Evolutionary conservation across 2,329 filamentous ascomycete species (phyloP), one percentile per base, ranked within the genome.

Genomic region (Thermothelomyces thermophilus): DNA sequence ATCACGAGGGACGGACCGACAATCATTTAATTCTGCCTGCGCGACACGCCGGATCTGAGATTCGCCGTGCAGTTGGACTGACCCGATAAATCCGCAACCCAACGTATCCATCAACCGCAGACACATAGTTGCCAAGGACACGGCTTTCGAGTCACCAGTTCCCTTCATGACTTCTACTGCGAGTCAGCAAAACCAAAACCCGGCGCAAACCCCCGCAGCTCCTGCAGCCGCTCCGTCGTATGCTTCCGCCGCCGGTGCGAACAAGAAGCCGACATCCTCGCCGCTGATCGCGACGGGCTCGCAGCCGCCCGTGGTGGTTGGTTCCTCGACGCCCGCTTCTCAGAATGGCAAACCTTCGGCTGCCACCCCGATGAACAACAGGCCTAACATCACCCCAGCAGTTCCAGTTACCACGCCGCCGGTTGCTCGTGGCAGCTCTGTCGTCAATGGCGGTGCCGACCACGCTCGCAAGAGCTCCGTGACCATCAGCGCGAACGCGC

Each of bases 401-500:
- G 75, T 86, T 59, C 66, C 69, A 51, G 69, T 77, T 55, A 69
- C 73, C 60, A 74, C 75, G 66, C 72, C 73, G 58, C 76, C 83
- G 58, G 80, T 86, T 60, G 79, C 76, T 56, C 80, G 81, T 68
- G 78, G 79, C 68, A 80, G 74, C 63, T 70, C 74, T 64, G 76
- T 76, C 63, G 70, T 80, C 61, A 93, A 94, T 79, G 87, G 87
- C 59, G 72, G 73, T 59, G 69, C 76, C 48, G 84, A 89, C 61
- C 90, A 97, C 73, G 79, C 76, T 65, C 82, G 89, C 66, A 95
- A 95, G 72, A 83, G 83, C 57, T 95, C 91, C 16, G 86, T 95
- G 63, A 95, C 90, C 63, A 95, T 96, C 74, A 90, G 82, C 68
- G 84, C 89, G 60, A 86, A 87, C 65, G 87, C 86, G 60, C 80